Conservation (phyloP, 176 grass and related monocot genomes). For the Musa itinerans region DNA sequence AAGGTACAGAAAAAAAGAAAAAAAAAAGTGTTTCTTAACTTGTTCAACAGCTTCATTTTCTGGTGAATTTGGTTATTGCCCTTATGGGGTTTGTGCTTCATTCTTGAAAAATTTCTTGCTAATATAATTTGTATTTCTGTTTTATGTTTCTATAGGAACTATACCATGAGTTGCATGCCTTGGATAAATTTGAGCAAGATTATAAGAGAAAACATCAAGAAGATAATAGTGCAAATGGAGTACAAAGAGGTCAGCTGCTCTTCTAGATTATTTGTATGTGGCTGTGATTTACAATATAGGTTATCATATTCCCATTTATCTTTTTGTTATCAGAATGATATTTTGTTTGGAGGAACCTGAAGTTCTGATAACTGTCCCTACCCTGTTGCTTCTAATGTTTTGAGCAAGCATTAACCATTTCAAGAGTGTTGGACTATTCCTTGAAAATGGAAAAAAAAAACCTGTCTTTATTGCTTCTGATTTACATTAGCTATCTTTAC, state of each 20-base stretch:
- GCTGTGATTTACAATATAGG: not conserved
- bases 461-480: too few species aligned
- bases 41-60: not conserved
- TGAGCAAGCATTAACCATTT: too few species aligned
- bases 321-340: not conserved
- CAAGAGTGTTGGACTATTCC: too few species aligned
- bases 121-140: not conserved
- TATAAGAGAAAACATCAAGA: slow-evolving; percentile 71
- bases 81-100: not conserved
- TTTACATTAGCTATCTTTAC: too few species aligned
- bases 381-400: too few species aligned
- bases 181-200: slow-evolving; percentile 96
- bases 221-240: slow-evolving; percentile 54
- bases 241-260: slow-evolving; percentile 64
- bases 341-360: too few species aligned
- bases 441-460: too few species aligned
- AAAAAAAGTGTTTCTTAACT: too few species aligned
- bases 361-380: too few species aligned
- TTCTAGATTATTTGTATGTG: slow-evolving; percentile 1
- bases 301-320: not conserved
- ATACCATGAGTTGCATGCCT: slow-evolving; percentile 93
- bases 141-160: slow-evolving; percentile 48
- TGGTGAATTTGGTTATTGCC: not conserved
- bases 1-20: too few species aligned
- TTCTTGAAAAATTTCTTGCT: not conserved